Evolutionary conservation across 768 basidiomycete species (phyloP), one percentile per base, ranked within the genome.

Genomic region (Tricholoma bakamatsutake): DNA sequence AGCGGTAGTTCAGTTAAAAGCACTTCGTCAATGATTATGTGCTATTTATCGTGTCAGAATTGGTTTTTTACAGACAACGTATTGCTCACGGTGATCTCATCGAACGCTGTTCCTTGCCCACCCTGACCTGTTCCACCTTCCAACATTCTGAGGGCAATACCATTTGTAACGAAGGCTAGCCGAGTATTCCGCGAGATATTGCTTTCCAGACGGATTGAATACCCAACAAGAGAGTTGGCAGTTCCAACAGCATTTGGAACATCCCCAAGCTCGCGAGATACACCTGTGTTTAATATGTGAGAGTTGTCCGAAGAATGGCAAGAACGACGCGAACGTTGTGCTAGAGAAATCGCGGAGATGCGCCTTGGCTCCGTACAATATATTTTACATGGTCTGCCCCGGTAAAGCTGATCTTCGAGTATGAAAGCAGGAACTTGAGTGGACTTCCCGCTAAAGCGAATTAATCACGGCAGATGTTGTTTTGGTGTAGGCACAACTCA

Each of bases 121-220:
- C 76, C 81, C 40, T 77, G 76, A 4, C 86, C 85, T 21, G 83
- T 82, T 3, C 89, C 88, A 30, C 83, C 80, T 75, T 99, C 96
- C n/a, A 99, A 73, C 97, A 98, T 98, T 42, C 97, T 85, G 24
- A 98, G 72, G 0, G 96, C 94, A 57, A 99, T 96, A 60, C 96
- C 96, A 63, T 93, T 92, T 2, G 94, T 97, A 13, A 95, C 88
- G 65, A 88, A 97, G 0, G 90, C 81, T 47, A 93, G 67, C 17
- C 85, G 78, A 0, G 94, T 97, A 54, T 85, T 85, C 57, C 80
- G 80, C 2, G 86, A 85, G 28, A 87, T 88, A 61, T 89, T 87
- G 62, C 85, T 93, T 69, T 98, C 96, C 52, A 99, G 69, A 34
- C 96, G 83, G 59, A 99, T 95, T 5, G 94, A 91, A 69, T 98